phyloP scores from a whole-genome alignment of 805 yeast genomes.

The Blastobotrys mokoenaii region DNA sequence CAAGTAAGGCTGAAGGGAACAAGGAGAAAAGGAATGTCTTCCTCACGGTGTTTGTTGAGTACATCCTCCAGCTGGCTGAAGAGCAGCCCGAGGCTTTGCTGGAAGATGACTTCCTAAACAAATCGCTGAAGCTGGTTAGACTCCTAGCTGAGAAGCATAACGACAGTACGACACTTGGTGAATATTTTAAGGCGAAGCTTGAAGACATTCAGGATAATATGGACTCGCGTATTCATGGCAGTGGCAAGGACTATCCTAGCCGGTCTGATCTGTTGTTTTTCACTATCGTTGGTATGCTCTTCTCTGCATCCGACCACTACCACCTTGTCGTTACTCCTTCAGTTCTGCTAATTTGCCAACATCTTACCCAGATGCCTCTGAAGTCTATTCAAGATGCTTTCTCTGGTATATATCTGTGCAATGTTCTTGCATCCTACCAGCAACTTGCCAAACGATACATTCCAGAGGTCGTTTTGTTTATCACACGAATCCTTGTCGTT shows the following conservation, averaged over 20 bases:
- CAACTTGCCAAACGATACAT: conserved; percentile 66
- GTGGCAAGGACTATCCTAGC: background rate
- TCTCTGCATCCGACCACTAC: conserved; percentile 92
- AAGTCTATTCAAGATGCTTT: conserved; percentile 37
- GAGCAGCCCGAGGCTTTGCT: conserved; percentile 3
- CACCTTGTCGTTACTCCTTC: conserved; percentile 88
- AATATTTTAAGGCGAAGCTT: conserved; percentile 9
- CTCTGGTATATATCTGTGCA: conserved; percentile 60
- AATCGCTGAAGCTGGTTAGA: conserved; percentile 25
- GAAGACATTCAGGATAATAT: background rate
- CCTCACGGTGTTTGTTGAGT: conserved; percentile 55
- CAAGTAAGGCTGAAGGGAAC: conserved; percentile 74
- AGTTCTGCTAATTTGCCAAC: conserved; percentile 61
- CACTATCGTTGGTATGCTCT: conserved; percentile 63
- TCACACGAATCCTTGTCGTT: conserved; percentile 3
- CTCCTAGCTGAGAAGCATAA: conserved; percentile 10
- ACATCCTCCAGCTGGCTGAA: conserved; percentile 44
- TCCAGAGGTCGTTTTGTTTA: conserved; percentile 65
- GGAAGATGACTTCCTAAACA: background rate
- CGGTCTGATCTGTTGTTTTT: conserved; percentile 60
- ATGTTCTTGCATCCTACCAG: conserved; percentile 63
- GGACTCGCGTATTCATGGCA: background rate
- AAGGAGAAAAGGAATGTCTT: conserved; percentile 62
- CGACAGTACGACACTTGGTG: conserved; percentile 21
- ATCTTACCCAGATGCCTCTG: conserved; percentile 45